Evolutionary conservation across 495 filamentous ascomycete genomes (phyloP).

Genomic region (Astrocystis sublimbata): DNA sequence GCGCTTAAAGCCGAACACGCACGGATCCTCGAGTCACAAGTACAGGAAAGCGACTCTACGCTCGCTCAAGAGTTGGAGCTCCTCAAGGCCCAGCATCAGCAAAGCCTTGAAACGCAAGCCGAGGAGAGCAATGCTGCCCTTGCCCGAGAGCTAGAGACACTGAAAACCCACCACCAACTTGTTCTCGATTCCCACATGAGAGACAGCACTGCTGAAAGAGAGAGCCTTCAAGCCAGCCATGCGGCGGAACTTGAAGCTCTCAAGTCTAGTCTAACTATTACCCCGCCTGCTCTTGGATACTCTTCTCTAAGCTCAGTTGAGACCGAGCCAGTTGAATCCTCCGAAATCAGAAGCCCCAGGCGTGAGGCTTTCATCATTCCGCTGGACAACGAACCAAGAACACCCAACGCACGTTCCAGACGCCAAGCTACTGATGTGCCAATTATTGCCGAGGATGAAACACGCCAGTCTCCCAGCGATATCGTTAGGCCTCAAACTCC

Average conservation of each 20-base stretch:
- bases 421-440: slow-evolving; percentile 33
- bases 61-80: slow-evolving; percentile 13
- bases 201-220: slow-evolving; percentile 23
- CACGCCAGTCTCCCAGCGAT: slow-evolving; percentile 45
- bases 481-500: slow-evolving; percentile 39
- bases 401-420: slow-evolving; percentile 31
- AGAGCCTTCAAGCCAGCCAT: slow-evolving; percentile 24
- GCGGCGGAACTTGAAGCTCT: slow-evolving; percentile 31
- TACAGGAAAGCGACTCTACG: slow-evolving; percentile 12
- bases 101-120: slow-evolving; percentile 14
- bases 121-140: slow-evolving; percentile 20
- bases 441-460: slow-evolving; percentile 59
- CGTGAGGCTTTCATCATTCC: slow-evolving; percentile 52
- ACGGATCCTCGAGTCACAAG: slow-evolving; percentile 13
- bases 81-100: slow-evolving; percentile 16
- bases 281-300: slow-evolving; percentile 39
- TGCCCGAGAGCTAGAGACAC: slow-evolving; percentile 23
- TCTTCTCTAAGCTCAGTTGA: slow-evolving; percentile 51
- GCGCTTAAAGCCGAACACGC: slow-evolving; percentile 19
- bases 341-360: slow-evolving; percentile 44
- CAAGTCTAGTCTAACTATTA: slow-evolving; percentile 19
- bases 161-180: slow-evolving; percentile 20
- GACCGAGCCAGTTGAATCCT: slow-evolving; percentile 49
- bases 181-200: slow-evolving; percentile 20
- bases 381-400: slow-evolving; percentile 30